Percentiles rank a stretch among this genome's conserved stretches.
Conservation (phyloP, 805 yeast species). For the Cyberlindnera veronae region DNA sequence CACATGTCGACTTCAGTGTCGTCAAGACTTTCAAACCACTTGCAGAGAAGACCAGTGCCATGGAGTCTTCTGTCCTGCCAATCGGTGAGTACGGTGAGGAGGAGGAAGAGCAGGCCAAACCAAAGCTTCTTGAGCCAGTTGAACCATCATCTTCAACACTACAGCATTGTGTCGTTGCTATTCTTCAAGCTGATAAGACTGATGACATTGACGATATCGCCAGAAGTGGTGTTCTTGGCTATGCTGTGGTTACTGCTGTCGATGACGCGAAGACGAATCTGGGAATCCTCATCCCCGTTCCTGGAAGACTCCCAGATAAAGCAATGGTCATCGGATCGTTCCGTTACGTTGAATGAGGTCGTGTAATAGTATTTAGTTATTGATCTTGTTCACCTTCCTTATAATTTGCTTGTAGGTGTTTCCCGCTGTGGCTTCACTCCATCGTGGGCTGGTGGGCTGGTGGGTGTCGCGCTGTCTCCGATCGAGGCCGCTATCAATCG, state of each 20-base stretch:
- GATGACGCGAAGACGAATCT: slow-evolving; percentile 72
- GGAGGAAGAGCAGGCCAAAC: slow-evolving; percentile 28
- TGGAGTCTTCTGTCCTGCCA: slow-evolving; percentile 26
- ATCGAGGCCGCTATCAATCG: no score
- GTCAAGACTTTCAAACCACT: slow-evolving; percentile 59
- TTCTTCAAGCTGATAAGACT: slow-evolving; percentile 46
- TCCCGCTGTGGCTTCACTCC: no score
- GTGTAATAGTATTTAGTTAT: background rate
- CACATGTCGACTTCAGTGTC: slow-evolving; percentile 64
- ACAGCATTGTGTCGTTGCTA: slow-evolving; percentile 75
- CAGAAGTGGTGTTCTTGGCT: slow-evolving; percentile 69
- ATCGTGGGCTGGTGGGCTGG: no score
- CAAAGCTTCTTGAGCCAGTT: slow-evolving; percentile 28
- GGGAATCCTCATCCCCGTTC: slow-evolving; percentile 79
- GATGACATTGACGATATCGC: slow-evolving; percentile 46
- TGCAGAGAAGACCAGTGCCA: slow-evolving; percentile 10
- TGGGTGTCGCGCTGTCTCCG: no score
- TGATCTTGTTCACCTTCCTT: background rate
- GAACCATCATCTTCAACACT: slow-evolving; percentile 52
- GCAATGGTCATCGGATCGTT: slow-evolving; percentile 72
- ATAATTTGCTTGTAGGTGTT: no score
- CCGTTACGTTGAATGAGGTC: slow-evolving; percentile 69
- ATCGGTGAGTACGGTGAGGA: slow-evolving; percentile 26
- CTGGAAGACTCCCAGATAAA: slow-evolving; percentile 77
- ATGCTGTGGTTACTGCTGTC: slow-evolving; percentile 50